Evolutionary conservation across 306 rosid genomes (phyloP), one percentile per base, ranked within the genome.

Genomic region (Prunus kanzakura): DNA sequence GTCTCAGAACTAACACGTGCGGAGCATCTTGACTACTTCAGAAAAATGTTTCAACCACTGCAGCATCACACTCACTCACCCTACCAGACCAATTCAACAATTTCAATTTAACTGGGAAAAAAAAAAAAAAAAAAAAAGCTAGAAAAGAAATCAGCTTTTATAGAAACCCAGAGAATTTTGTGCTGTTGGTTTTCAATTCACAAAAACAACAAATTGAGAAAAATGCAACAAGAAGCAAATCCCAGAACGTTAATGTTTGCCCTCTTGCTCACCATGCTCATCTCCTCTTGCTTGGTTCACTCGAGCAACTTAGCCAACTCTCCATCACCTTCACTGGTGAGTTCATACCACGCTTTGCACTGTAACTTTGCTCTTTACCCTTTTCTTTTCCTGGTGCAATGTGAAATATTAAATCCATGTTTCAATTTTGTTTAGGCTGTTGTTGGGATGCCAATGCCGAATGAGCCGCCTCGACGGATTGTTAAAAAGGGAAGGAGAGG

Each of bases 311-410:
- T 68, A 4, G 32, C 76, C 23, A 47, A 11, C 25, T 74, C 86
- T 64, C 92, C 89, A 47, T 71, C 95, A 0, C 90, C 85, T 54
- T 78, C 89, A 56, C 86, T 86, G 0, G 91, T 86, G 70, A 58
- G 94, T 79, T 27, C 43, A 8, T 19, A 22, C 35, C 16, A 29
- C 32, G 11, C 52, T 58, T 51, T 56, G 4, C 6, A 30, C 47
- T 50, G n/a, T 52, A 3, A 30, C 47, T 4, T 19, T 6, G 16
- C 29, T 18, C 23, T 49, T 25, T 9, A 30, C 29, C 15, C 3
- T 50, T 12, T 12, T 6, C 3, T 11, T 58, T 52, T 64, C 47
- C 11, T 14, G 29, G 13, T 22, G 9, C 16, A 5, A 25, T 18
- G 16, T 23, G n/a, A 10, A 11, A 20, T 29, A 25, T 16, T 67